Conservation (phyloP, 2,329 filamentous ascomycete species). For the Aspergillus sp. region DNA sequence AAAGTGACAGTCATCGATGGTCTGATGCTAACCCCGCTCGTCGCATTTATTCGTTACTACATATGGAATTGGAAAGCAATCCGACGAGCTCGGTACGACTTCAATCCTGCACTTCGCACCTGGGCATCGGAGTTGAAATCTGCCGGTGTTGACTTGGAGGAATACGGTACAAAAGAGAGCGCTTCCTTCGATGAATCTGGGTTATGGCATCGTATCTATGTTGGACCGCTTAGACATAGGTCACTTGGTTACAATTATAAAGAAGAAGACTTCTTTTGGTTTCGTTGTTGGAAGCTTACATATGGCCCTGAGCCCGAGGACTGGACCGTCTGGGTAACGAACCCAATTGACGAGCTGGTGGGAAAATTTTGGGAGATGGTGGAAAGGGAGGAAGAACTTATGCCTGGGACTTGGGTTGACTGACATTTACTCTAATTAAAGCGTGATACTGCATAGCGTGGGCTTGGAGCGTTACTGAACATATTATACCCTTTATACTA, state of each 20-base stretch:
- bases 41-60: neutral
- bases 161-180: neutral
- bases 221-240: no score
- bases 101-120: neutral
- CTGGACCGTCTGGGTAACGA: neutral
- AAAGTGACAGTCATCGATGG: no score
- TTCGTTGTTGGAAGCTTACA: no score
- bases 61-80: neutral
- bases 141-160: neutral
- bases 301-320: neutral
- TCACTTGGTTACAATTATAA: fast-evolving
- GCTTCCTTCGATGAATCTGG: no score
- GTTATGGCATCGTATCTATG: fast-evolving
- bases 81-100: neutral
- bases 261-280: no score
- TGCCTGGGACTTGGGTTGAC: conserved; percentile 1
- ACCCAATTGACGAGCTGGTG: neutral
- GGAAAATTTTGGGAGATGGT: neutral
- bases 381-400: neutral
- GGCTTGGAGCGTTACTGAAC: no score
- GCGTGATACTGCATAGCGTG: no score
- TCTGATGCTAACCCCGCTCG: no score
- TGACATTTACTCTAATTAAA: neutral
- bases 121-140: neutral
- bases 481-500: no score